Percentiles rank a stretch among this genome's conserved stretches.
Evolutionary conservation across 306 rosid species (phyloP).

Genomic region (Vigna radiata): DNA sequence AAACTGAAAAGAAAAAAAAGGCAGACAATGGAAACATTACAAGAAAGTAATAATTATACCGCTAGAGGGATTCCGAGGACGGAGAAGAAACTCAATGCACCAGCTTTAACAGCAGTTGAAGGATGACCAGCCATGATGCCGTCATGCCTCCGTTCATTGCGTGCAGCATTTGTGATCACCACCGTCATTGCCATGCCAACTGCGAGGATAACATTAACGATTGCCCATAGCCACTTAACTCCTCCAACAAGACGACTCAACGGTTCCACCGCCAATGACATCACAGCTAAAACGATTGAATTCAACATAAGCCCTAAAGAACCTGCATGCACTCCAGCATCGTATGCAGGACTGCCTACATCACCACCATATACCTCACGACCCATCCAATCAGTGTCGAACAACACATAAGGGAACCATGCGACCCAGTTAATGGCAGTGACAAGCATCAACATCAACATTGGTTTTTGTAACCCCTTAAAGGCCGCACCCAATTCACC

Average conservation of each 20-base stretch:
- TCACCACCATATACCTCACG: constrained; percentile 76
- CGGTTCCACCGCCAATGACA: constrained; percentile 59
- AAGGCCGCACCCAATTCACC: constrained; percentile 49
- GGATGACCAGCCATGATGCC: neutral
- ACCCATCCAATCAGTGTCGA: constrained; percentile 92
- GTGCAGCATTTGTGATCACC: constrained; percentile 61
- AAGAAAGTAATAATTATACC: constrained; percentile 35
- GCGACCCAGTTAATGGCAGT: constrained; percentile 78
- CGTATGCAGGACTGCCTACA: constrained; percentile 44
- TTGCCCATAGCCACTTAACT: constrained; percentile 68
- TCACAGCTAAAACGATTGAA: constrained; percentile 62
- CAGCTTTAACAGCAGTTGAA: constrained; percentile 40
- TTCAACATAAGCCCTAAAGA: constrained; percentile 69
- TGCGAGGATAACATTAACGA: constrained; percentile 67
- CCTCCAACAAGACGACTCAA: constrained; percentile 65
- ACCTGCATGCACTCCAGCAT: constrained; percentile 60
- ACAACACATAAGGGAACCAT: constrained; percentile 78
- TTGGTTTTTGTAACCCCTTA: constrained; percentile 54
- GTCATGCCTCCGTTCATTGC: constrained; percentile 2
- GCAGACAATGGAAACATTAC: too few relatives aligned
- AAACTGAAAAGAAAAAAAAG: too few relatives aligned
- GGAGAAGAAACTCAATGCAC: constrained; percentile 59
- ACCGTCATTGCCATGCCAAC: constrained; percentile 52
- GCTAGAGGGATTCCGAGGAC: constrained; percentile 76
- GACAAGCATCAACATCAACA: constrained; percentile 69